These are phyloP conservation scores for Metschnikowia dekortorum DNA, from an alignment of 805 yeast genomes.

Conservation along the genomic window DNA sequence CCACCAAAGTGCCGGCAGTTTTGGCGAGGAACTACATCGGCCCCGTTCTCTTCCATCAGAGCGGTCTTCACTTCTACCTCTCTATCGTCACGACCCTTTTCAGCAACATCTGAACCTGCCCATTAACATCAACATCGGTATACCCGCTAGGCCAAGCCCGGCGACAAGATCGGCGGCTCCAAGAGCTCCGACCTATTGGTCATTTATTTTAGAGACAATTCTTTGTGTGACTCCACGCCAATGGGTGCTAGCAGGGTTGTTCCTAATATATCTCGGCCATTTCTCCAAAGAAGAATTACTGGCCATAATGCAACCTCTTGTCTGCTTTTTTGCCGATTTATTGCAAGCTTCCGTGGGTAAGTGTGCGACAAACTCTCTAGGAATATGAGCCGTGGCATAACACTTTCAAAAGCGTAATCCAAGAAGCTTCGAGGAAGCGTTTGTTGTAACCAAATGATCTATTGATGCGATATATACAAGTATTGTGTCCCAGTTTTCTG, in stretches of 20 bases:
- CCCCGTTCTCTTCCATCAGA: slow-evolving; percentile 1
- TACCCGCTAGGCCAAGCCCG: background rate
- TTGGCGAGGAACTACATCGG: background rate
- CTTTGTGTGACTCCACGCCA: slow-evolving; percentile 1
- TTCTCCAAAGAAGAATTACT: background rate
- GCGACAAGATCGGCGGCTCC: background rate
- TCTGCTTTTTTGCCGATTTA: background rate
- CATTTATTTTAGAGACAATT: background rate
- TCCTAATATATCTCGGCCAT: slow-evolving; percentile 2
- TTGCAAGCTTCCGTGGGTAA: background rate
- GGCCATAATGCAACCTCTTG: background rate
- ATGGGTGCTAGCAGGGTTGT: slow-evolving; percentile 1
- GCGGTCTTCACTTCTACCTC: slow-evolving; percentile 11
- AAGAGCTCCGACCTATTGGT: background rate
- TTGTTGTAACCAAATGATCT: background rate
- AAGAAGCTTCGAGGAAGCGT: background rate
- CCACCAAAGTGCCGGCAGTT: background rate
- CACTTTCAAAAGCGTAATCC: background rate
- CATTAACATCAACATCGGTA: slow-evolving; percentile 3
- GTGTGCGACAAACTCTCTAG: background rate
- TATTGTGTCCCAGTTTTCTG: background rate
- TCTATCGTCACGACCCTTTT: background rate
- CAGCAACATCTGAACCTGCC: slow-evolving; percentile 5
- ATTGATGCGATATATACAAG: slow-evolving; percentile 1
- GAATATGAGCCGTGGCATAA: background rate